Conservation (phyloP, 1,139 yeast species). For the Taiozyma onychis region DNA sequence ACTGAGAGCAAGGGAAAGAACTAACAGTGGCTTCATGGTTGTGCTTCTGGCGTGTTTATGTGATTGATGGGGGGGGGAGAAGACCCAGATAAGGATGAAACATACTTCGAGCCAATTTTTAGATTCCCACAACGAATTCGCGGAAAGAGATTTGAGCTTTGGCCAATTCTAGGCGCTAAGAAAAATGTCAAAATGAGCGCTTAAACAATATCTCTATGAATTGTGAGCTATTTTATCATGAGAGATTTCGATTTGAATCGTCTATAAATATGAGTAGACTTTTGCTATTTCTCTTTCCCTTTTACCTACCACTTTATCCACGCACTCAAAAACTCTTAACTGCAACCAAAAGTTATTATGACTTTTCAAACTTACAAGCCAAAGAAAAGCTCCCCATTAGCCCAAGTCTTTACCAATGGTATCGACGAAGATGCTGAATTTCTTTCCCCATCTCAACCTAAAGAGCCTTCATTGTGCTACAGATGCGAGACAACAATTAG, state of each 20-base stretch:
- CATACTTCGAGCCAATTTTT: neutral
- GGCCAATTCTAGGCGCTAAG: neutral
- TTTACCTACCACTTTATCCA: neutral
- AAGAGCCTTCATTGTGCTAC: neutral
- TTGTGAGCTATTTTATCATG: neutral
- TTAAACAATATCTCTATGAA: neutral
- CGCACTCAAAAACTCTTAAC: neutral
- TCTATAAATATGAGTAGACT: neutral
- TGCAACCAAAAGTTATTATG: neutral
- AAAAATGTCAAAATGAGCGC: neutral
- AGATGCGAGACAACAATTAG: neutral
- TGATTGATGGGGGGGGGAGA: too few relatives aligned
- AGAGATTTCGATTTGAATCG: neutral
- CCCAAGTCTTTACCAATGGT: neutral
- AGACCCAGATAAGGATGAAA: neutral
- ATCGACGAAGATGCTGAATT: neutral
- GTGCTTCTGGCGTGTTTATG: neutral
- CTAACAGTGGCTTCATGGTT: conserved; percentile 2
- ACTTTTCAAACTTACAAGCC: neutral
- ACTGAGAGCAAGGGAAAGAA: conserved; percentile 30
- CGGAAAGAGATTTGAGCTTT: neutral
- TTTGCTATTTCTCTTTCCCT: neutral
- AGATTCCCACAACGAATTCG: neutral
- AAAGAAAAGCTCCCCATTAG: neutral
- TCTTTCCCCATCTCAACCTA: neutral